Conservation (phyloP, 352 stramenopile genomes). For the Pythium coloratum region DNA sequence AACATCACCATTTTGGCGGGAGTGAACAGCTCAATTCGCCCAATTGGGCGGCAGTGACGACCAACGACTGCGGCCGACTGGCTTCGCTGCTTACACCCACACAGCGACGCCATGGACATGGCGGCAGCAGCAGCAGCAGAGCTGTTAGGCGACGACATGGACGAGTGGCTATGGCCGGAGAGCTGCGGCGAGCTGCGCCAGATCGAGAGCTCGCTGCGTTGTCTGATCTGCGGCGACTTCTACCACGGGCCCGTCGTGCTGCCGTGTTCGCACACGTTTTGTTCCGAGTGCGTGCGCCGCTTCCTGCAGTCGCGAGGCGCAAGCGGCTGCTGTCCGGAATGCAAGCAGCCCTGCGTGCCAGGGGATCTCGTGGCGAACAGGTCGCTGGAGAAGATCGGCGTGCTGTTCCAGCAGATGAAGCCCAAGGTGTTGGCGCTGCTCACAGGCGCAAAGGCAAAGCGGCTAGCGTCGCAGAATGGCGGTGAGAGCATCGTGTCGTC, state of each 20-base stretch:
- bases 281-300: constrained; percentile 79
- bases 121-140: constrained; percentile 12
- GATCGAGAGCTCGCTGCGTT: constrained; percentile 77
- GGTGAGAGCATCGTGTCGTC: constrained; percentile 13
- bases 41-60: constrained; percentile 7
- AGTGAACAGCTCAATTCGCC: constrained; percentile 20
- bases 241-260: constrained; percentile 81
- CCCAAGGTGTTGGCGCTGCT: constrained; percentile 57
- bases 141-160: constrained; percentile 34
- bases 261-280: constrained; percentile 81
- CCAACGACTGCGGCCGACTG: not conserved
- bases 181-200: constrained; percentile 57
- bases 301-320: constrained; percentile 73
- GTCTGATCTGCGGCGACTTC: constrained; percentile 83
- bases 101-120: constrained; percentile 1
- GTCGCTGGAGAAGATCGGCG: constrained; percentile 66
- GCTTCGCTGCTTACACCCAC: not conserved
- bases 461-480: not conserved
- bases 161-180: constrained; percentile 80
- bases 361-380: constrained; percentile 72
- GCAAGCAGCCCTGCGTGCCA: constrained; percentile 64
- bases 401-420: constrained; percentile 73
- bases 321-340: constrained; percentile 76
- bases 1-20: constrained; percentile 23
- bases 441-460: constrained; percentile 20